Conservation (phyloP, 2,329 filamentous ascomycete genomes). For the Pseudogymnoascus pannorum region DNA sequence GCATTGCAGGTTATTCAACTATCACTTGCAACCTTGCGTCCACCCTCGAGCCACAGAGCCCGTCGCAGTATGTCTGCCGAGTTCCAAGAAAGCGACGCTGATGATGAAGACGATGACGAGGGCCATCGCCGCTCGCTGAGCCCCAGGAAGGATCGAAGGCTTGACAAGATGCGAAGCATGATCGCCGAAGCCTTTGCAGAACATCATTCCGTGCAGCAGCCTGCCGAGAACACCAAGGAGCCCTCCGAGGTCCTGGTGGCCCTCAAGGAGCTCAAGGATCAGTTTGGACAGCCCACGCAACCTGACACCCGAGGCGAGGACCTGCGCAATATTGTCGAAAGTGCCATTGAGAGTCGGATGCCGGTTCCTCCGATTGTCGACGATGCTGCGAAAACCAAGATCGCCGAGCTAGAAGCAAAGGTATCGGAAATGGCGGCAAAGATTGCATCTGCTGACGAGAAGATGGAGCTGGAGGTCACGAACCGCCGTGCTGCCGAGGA, state of each 20-base stretch:
- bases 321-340: constrained; percentile 55
- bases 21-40: constrained; percentile 52
- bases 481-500: constrained; percentile 63
- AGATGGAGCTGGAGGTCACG: constrained; percentile 56
- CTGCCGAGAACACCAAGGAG: constrained; percentile 21
- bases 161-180: constrained; percentile 72
- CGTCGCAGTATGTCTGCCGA: constrained; percentile 65
- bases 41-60: constrained; percentile 48
- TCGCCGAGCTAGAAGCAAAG: constrained; percentile 37
- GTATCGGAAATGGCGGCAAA: constrained; percentile 64
- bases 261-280: constrained; percentile 54
- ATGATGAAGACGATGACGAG: constrained; percentile 76
- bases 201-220: constrained; percentile 39
- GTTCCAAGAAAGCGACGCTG: constrained; percentile 75
- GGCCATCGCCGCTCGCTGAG: constrained; percentile 62
- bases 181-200: constrained; percentile 65
- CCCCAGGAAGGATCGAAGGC: constrained; percentile 66
- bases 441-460: constrained; percentile 54
- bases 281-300: constrained; percentile 40
- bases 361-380: constrained; percentile 41
- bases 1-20: constrained; percentile 70
- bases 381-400: constrained; percentile 26
- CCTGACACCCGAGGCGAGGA: constrained; percentile 43
- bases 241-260: constrained; percentile 55
- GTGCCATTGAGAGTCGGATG: constrained; percentile 52